Conservation (phyloP, 495 filamentous ascomycete species). For the Daldinia grandis region DNA sequence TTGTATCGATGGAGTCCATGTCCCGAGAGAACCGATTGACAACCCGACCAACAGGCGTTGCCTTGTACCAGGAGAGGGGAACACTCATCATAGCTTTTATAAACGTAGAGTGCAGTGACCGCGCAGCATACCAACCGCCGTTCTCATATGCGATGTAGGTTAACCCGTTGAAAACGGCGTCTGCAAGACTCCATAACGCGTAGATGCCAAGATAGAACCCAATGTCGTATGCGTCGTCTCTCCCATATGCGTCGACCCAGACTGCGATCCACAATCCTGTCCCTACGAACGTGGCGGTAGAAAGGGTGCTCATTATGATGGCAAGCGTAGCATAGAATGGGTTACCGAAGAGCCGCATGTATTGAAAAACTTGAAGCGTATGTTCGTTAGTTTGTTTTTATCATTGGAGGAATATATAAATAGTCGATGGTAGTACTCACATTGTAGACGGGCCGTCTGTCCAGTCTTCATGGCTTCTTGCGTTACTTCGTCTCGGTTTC, state of each 20-base stretch:
- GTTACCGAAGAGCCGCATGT: constrained; percentile 51
- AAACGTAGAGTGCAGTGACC: constrained; percentile 55
- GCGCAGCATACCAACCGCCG: constrained; percentile 57
- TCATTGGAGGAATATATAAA: background rate
- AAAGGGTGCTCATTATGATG: constrained; percentile 43
- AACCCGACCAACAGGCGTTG: constrained; percentile 63
- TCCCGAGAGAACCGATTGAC: constrained; percentile 66
- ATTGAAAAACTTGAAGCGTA: constrained; percentile 45
- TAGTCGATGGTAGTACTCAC: constrained; percentile 29
- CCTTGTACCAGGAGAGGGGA: constrained; percentile 64
- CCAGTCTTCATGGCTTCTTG: constrained; percentile 48
- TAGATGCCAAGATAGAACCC: constrained; percentile 53
- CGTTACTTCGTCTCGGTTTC: constrained; percentile 43
- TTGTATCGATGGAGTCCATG: constrained; percentile 53
- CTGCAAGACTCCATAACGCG: constrained; percentile 45
- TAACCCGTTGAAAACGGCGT: constrained; percentile 44
- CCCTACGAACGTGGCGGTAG: constrained; percentile 43
- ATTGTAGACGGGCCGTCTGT: constrained; percentile 44
- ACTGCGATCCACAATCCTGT: constrained; percentile 55
- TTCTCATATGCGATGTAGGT: constrained; percentile 48
- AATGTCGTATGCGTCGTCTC: constrained; percentile 45
- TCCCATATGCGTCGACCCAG: constrained; percentile 61
- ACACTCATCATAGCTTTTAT: constrained; percentile 58
- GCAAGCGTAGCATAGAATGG: constrained; percentile 44
- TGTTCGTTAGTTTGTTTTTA: constrained; percentile 13